Conservation (phyloP, 1,284 basidiomycete genomes). For the Fomitopsis schrenkii region DNA sequence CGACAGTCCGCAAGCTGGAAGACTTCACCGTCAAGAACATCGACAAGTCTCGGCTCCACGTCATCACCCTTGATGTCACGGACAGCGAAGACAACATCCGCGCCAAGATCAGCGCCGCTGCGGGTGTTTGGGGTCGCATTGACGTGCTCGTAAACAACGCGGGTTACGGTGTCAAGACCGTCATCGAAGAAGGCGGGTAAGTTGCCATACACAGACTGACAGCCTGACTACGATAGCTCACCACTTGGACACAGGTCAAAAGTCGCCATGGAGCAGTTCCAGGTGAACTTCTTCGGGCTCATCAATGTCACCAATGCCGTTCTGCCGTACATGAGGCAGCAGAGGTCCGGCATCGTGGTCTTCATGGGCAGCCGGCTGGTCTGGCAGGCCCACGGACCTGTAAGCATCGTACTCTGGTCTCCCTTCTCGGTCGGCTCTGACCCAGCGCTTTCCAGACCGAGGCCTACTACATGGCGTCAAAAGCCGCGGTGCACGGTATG, state of each 20-base stretch:
- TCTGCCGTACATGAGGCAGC: slow-evolving; percentile 26
- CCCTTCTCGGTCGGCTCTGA: background rate
- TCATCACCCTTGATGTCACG: slow-evolving; percentile 36
- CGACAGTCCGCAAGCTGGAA: slow-evolving; percentile 34
- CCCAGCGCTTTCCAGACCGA: slow-evolving; percentile 1
- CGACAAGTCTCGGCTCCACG: slow-evolving; percentile 20
- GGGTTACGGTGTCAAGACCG: slow-evolving; percentile 34
- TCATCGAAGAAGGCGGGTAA: slow-evolving; percentile 34
- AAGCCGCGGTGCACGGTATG: slow-evolving; percentile 46
- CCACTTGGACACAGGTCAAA: background rate
- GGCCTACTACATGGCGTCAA: slow-evolving; percentile 52
- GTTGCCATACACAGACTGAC: slow-evolving; percentile 6
- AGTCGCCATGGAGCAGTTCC: slow-evolving; percentile 5
- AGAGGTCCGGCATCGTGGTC: slow-evolving; percentile 28
- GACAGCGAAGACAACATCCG: slow-evolving; percentile 27
- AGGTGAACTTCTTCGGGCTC: slow-evolving; percentile 31
- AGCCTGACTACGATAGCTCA: slow-evolving; percentile 18
- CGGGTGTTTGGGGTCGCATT: slow-evolving; percentile 43
- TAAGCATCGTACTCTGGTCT: background rate
- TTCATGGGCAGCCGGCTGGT: slow-evolving; percentile 31
- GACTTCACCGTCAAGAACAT: slow-evolving; percentile 23
- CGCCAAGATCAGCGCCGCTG: slow-evolving; percentile 36
- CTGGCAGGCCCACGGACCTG: slow-evolving; percentile 18
- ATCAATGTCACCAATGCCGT: slow-evolving; percentile 28
- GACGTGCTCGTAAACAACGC: slow-evolving; percentile 62